Conservation (phyloP, 306 rosid genomes). For the Dryas alaskensis region DNA sequence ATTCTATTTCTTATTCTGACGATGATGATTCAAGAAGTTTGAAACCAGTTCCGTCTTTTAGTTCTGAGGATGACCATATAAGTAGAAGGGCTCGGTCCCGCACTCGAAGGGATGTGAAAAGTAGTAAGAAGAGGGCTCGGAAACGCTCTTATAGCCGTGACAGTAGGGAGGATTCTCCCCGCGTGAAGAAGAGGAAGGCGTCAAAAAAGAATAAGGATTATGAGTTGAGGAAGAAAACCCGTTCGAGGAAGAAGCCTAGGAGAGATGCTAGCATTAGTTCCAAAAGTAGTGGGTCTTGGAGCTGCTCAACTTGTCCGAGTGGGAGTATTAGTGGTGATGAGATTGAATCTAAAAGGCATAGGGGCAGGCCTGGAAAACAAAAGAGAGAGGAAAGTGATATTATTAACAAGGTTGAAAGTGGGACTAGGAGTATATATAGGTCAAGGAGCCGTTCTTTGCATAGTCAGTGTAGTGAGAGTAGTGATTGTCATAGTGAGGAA, state of each 20-base stretch:
- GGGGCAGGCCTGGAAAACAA: conserved; percentile 47
- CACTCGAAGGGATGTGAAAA: conserved; percentile 42
- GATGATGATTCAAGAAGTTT: conserved; percentile 48
- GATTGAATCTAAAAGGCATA: conserved; percentile 33
- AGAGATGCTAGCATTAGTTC: conserved; percentile 48
- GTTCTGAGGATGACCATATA: conserved; percentile 50
- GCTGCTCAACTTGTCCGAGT: conserved; percentile 51
- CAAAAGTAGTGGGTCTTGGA: conserved; percentile 35
- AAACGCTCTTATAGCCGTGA: conserved; percentile 43
- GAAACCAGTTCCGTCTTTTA: conserved; percentile 38
- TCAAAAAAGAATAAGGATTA: conserved; percentile 43
- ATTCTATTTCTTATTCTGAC: conserved; percentile 46
- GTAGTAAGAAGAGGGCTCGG: conserved; percentile 48
- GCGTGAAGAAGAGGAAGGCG: conserved; percentile 53
- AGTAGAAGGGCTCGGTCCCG: conserved; percentile 50
- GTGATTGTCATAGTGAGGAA: conserved; percentile 37
- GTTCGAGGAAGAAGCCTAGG: conserved; percentile 52
- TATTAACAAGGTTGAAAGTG: conserved; percentile 35
- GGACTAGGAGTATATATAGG: conserved; percentile 45
- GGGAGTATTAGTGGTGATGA: conserved; percentile 40
- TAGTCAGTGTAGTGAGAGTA: conserved; percentile 36
- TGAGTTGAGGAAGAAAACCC: conserved; percentile 41
- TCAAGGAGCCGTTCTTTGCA: conserved; percentile 55
- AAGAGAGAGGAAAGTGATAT: conserved; percentile 35
- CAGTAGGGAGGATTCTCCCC: conserved; percentile 47